phyloP scores from a whole-genome alignment of 306 rosid genomes.

The Cyamopsis tetragonoloba region DNA sequence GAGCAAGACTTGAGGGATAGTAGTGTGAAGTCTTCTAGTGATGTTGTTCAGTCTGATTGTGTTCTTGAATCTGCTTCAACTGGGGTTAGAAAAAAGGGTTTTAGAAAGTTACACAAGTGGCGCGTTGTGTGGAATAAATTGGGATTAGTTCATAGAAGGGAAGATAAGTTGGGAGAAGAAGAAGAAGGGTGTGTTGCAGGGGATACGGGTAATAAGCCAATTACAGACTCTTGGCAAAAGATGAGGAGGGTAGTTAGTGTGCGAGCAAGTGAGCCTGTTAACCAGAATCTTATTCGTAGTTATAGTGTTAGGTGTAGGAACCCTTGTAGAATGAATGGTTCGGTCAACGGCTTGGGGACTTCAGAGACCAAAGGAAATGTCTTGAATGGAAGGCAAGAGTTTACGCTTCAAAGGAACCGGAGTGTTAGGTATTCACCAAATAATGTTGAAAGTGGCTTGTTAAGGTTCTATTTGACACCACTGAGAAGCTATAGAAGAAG shows the following conservation, averaged over 20 bases:
- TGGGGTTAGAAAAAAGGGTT: constrained; percentile 34
- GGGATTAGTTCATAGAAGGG: constrained; percentile 43
- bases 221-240: constrained; percentile 53
- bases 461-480: constrained; percentile 81
- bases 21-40: constrained; percentile 27
- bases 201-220: constrained; percentile 30
- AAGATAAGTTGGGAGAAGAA: constrained; percentile 23
- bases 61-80: constrained; percentile 27
- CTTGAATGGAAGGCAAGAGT: constrained; percentile 52
- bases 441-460: constrained; percentile 56
- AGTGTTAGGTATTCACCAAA: constrained; percentile 64
- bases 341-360: constrained; percentile 23
- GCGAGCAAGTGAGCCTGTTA: constrained; percentile 51
- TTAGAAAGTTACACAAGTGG: constrained; percentile 45
- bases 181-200: constrained; percentile 31
- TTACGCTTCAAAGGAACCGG: constrained; percentile 56
- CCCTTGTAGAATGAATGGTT: constrained; percentile 41
- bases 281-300: constrained; percentile 70
- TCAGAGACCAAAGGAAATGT: constrained; percentile 40
- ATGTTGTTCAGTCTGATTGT: constrained; percentile 22
- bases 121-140: constrained; percentile 44
- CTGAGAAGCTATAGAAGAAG: constrained; percentile 64
- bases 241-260: constrained; percentile 50
- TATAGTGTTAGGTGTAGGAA: constrained; percentile 67
- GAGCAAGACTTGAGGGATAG: constrained; percentile 47